Evolutionary conservation across 352 stramenopile species (phyloP).

Genomic region (Phytopythium oedochilum): DNA sequence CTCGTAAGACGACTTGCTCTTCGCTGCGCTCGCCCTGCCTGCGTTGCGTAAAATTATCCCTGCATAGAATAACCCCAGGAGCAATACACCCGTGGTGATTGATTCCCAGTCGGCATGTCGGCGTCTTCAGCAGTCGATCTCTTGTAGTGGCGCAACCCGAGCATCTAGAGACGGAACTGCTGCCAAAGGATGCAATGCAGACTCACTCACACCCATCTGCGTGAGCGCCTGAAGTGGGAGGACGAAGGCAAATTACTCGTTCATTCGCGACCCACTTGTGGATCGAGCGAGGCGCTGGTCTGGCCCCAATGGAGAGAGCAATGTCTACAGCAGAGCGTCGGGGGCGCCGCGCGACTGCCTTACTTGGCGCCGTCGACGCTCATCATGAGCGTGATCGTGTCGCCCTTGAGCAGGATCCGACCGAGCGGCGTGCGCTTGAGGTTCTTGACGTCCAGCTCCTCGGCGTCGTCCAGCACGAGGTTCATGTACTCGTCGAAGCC

Average conservation of each 20-base stretch:
- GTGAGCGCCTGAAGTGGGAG: no score
- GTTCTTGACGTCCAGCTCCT: conserved; percentile 95
- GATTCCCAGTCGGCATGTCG: background rate
- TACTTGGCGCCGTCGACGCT: conserved; percentile 58
- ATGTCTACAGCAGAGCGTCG: background rate
- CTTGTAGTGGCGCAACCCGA: no score
- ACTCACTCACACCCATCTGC: no score
- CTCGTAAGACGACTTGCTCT: background rate
- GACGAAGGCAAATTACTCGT: no score
- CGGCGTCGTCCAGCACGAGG: conserved; percentile 97
- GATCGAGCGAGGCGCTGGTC: background rate
- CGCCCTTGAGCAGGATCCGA: conserved; percentile 99
- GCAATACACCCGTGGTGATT: conserved; percentile 1
- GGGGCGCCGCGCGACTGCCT: conserved; percentile 13
- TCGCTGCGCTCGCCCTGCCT: background rate
- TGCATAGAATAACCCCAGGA: conserved; percentile 3
- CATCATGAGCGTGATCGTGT: conserved; percentile 99
- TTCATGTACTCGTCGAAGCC: conserved; percentile 99
- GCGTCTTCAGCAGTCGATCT: no score
- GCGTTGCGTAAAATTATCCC: conserved; percentile 3
- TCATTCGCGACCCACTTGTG: background rate
- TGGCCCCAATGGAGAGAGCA: background rate
- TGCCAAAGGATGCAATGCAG: no score
- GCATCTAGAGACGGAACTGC: no score
- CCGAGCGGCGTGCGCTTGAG: conserved; percentile 92